Evolutionary conservation across 169 alveolate genomes (phyloP).

Genomic region (Plasmodium fragile): DNA sequence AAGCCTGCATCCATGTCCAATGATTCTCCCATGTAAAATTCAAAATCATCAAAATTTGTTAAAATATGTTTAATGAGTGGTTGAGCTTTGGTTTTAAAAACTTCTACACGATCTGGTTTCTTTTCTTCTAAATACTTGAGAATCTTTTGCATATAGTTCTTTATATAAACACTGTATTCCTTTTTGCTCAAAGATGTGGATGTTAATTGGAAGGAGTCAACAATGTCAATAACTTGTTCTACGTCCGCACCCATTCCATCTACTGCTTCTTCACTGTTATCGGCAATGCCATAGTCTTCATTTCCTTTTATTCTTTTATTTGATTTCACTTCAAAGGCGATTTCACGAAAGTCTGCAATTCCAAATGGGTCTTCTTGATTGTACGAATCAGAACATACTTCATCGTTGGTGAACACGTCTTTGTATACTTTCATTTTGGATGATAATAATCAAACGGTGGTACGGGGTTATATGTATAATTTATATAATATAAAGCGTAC

Average conservation of each 20-base stretch:
- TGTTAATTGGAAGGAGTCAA: constrained; percentile 93
- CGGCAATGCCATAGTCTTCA: constrained; percentile 93
- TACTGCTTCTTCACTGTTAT: constrained; percentile 92
- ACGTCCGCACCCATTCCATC: constrained; percentile 88
- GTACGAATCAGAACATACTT: constrained; percentile 94
- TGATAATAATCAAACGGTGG: neutral
- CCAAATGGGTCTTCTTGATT: constrained; percentile 90
- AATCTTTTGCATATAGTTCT: constrained; percentile 92
- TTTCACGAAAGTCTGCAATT: constrained; percentile 85
- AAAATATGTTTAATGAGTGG: constrained; percentile 92
- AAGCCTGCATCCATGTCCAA: constrained; percentile 92
- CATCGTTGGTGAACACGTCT: constrained; percentile 92
- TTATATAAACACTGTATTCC: constrained; percentile 92
- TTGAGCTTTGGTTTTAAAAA: constrained; percentile 91
- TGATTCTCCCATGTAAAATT: constrained; percentile 93
- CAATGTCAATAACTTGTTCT: constrained; percentile 92
- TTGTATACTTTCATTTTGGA: constrained; percentile 89
- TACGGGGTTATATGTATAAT: neutral
- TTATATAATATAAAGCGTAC: no score
- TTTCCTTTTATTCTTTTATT: constrained; percentile 90
- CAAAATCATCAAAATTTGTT: constrained; percentile 92
- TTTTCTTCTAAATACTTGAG: constrained; percentile 89
- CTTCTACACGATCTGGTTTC: constrained; percentile 92
- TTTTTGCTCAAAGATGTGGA: constrained; percentile 93
- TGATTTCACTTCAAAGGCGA: constrained; percentile 92